phyloP scores from a whole-genome alignment of 805 yeast species.

The Starmerella powellii region DNA sequence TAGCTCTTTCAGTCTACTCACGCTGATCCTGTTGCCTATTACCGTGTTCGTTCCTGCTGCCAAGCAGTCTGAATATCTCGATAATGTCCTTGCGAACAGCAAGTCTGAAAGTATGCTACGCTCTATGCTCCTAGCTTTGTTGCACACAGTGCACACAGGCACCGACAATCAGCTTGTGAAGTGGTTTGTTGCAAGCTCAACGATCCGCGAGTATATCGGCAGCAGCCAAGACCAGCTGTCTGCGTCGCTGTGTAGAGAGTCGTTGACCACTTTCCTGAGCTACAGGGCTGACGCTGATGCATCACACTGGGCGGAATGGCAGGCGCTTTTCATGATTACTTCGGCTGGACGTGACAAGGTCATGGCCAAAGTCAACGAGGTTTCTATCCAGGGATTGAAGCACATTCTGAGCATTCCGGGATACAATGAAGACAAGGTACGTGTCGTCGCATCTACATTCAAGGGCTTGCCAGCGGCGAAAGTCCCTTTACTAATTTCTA shows the following conservation, averaged over 20 bases:
- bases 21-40: slow-evolving; percentile 10
- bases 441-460: background rate
- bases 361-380: background rate
- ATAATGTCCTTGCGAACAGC: slow-evolving; percentile 4
- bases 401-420: background rate
- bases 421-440: slow-evolving; percentile 1
- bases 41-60: background rate
- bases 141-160: slow-evolving; percentile 6
- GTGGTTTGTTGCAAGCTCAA: background rate
- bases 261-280: background rate
- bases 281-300: background rate
- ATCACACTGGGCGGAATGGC: background rate
- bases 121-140: slow-evolving; percentile 4
- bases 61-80: slow-evolving; percentile 1
- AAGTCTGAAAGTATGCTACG: slow-evolving; percentile 1
- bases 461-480: background rate
- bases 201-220: background rate
- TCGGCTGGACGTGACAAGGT: background rate
- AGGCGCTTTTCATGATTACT: background rate
- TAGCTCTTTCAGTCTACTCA: slow-evolving; percentile 3
- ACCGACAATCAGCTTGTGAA: slow-evolving; percentile 1
- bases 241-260: background rate
- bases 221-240: background rate
- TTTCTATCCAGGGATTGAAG: background rate
- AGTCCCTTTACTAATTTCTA: background rate